Conservation (phyloP, 345 rosid genomes). For the Linum tenue region DNA sequence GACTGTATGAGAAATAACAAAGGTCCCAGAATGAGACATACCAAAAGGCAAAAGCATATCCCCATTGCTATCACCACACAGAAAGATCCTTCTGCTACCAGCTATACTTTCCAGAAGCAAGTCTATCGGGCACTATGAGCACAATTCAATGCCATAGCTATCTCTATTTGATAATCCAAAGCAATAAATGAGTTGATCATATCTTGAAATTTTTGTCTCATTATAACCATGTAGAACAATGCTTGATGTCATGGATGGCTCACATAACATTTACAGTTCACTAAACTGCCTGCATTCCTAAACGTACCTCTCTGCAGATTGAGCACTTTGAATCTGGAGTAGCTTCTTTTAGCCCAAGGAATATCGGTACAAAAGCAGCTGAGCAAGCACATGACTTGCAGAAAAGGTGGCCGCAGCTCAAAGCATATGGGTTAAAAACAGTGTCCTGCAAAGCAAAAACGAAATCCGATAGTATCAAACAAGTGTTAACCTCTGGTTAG, state of each 20-base stretch:
- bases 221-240: neutral
- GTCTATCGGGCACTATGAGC: no score
- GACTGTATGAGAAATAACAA: no score
- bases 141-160: no score
- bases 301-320: conserved; percentile 80
- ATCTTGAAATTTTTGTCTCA: neutral
- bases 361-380: conserved; percentile 66
- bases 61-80: no score
- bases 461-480: neutral
- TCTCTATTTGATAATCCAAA: no score
- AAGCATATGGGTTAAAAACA: conserved; percentile 77
- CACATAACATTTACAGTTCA: neutral
- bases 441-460: conserved; percentile 39
- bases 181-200: neutral
- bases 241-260: neutral
- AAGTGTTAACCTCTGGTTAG: neutral
- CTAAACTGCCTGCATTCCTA: neutral
- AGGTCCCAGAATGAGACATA: no score
- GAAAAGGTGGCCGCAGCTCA: conserved; percentile 85
- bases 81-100: no score
- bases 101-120: no score
- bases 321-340: conserved; percentile 62
- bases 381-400: conserved; percentile 88
- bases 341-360: conserved; percentile 67
- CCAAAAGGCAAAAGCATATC: no score